A percentile compares a stretch with the other conserved stretches of the same genome.
Conservation (phyloP, 1,139 yeast species). For the Eremothecium cymbalariae region DNA sequence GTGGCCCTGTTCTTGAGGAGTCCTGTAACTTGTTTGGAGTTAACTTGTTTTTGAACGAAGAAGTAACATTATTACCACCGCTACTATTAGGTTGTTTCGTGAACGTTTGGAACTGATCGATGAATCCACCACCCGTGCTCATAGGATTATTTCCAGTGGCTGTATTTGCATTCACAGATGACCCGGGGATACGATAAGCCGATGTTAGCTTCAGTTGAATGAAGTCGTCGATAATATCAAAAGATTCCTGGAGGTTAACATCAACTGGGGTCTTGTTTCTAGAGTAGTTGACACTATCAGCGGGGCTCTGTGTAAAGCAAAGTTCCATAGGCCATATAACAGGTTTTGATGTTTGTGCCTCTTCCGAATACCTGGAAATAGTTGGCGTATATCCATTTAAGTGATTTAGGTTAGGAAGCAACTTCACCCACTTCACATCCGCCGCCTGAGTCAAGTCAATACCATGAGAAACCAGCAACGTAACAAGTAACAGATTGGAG, state of each 20-base stretch:
- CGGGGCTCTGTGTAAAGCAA: constrained; percentile 46
- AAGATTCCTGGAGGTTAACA: constrained; percentile 25
- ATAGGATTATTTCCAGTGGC: constrained; percentile 24
- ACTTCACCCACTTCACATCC: constrained; percentile 49
- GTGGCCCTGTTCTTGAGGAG: constrained; percentile 12
- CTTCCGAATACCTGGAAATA: constrained; percentile 47
- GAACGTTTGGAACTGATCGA: constrained; percentile 28
- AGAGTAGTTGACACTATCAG: constrained; percentile 8
- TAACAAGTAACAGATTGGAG: constrained; percentile 39
- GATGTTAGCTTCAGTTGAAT: constrained; percentile 34
- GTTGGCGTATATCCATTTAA: constrained; percentile 60
- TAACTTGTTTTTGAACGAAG: constrained; percentile 5
- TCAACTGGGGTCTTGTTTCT: constrained; percentile 7
- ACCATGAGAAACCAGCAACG: constrained; percentile 49
- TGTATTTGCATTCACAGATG: constrained; percentile 18
- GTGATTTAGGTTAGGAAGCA: constrained; percentile 60
- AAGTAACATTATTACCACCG: constrained; percentile 8
- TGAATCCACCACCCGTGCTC: constrained; percentile 30
- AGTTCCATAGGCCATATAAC: constrained; percentile 66
- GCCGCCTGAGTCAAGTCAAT: constrained; percentile 33
- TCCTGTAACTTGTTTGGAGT: constrained; percentile 15
- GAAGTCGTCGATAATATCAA: constrained; percentile 34
- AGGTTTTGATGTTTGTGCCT: constrained; percentile 47
- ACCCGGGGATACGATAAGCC: constrained; percentile 32
- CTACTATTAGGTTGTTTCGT: constrained; percentile 19